A percentile compares a stretch with the other conserved stretches of the same genome.
These are phyloP conservation scores for Vaccinium macrocarpon DNA, from an alignment of 148 eudicot genomes.

Conservation along the genomic window DNA sequence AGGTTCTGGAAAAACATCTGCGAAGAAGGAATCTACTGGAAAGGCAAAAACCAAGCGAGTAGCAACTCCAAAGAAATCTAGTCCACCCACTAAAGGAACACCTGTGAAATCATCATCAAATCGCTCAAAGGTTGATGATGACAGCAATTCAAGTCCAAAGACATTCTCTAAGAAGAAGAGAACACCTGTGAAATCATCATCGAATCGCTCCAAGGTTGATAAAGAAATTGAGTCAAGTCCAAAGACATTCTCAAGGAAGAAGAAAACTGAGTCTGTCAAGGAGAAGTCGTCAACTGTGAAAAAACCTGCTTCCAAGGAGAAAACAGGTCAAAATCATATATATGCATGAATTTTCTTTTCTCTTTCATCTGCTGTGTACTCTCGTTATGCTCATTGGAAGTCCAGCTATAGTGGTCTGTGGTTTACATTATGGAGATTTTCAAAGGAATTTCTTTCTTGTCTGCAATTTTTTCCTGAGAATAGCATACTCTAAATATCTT, in stretches of 20 bases:
- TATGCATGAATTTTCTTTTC: conserved; percentile 14
- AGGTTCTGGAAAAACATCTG: conserved; percentile 41
- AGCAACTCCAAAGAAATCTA: conserved; percentile 44
- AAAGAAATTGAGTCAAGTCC: conserved; percentile 39
- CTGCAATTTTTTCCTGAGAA: not conserved
- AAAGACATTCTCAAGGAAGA: conserved; percentile 74
- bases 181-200: conserved; percentile 48
- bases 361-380: not conserved
- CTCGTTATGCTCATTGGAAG: conserved; percentile 4
- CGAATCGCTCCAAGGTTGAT: conserved; percentile 41
- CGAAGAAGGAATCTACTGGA: conserved; percentile 46
- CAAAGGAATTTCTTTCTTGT: not conserved
- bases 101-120: conserved; percentile 52
- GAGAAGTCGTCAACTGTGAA: conserved; percentile 63
- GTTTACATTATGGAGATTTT: not conserved
- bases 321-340: conserved; percentile 41
- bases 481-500: not conserved
- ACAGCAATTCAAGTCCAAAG: conserved; percentile 44
- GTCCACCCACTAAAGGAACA: conserved; percentile 47
- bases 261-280: conserved; percentile 46
- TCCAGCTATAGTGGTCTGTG: not conserved
- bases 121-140: conserved; percentile 36
- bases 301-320: conserved; percentile 59
- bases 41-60: conserved; percentile 51
- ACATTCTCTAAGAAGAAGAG: conserved; percentile 70